These are phyloP conservation scores for Rhododendron ferrugineum DNA, from an alignment of 148 eudicot species.

Conservation along the genomic window DNA sequence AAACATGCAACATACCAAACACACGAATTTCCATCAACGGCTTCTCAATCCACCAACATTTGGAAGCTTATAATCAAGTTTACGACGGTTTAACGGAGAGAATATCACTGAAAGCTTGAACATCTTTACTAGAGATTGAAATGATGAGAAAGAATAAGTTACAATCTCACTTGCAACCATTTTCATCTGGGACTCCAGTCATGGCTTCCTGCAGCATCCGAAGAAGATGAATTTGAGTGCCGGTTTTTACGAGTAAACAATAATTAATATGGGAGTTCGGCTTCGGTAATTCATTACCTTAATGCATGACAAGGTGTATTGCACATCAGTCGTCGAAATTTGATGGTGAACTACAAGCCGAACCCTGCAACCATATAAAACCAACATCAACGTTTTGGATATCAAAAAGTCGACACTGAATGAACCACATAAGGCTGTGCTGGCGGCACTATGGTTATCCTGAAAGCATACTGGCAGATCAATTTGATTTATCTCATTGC, in stretches of 20 bases:
- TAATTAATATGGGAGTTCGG: neutral
- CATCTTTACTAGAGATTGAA: neutral
- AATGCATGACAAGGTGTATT: conserved; percentile 61
- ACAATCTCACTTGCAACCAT: conserved; percentile 25
- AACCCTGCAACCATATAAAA: conserved; percentile 40
- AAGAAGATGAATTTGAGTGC: conserved; percentile 1
- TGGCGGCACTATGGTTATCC: neutral
- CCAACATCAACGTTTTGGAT: neutral
- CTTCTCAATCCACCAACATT: neutral
- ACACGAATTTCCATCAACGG: neutral
- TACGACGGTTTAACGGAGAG: neutral
- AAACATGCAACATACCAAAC: neutral
- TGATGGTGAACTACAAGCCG: conserved; percentile 85
- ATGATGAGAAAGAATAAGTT: neutral
- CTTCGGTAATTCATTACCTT: conserved; percentile 35
- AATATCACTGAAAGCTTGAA: neutral
- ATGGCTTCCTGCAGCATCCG: conserved; percentile 58
- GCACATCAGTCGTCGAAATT: conserved; percentile 65
- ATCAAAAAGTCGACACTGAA: neutral
- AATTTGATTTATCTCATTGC: neutral
- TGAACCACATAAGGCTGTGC: neutral
- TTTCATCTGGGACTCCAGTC: conserved; percentile 30
- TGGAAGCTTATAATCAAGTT: neutral
- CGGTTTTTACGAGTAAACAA: neutral
- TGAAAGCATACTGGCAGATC: neutral